Evolutionary conservation across 768 basidiomycete genomes (phyloP), one percentile per base, ranked within the genome.

Genomic region (Termitomyces titanicus): DNA sequence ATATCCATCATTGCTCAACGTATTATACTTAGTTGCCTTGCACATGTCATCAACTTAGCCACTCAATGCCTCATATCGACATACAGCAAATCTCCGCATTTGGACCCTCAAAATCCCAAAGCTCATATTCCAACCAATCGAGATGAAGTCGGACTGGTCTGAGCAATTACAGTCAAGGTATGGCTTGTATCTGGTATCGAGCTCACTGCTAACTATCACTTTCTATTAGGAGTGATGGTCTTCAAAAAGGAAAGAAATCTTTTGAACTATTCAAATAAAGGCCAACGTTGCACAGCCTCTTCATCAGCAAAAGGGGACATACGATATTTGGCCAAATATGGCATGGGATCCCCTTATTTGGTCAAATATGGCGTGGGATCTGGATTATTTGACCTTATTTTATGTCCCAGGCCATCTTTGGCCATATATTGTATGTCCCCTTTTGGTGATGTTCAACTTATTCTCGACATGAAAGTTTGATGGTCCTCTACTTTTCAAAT

Each of bases 31-130:
- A 71, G 71, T 8, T 72, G 58, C 49, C 54, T 65, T 34, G 65
- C 63, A n/a, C 71, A 71, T 54, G 54, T 70, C 22, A 62, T 72
- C 51, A 72, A 73, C 54, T 63, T 73, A n/a, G 65, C 66, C 1
- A 73, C 66, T 3, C 69, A 71, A 47, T 67, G 66, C 1, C 35
- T 70, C 12, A 54, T 72, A 31, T 53, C 22, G 17, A 55, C 61
- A 0, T 61, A 69, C 45, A 69, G 65, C 51, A 66, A 60, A 49
- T 37, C 63, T 3, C 58, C 62, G 34, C 61, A 65, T 54, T 69
- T 53, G 49, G 55, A 67, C 48, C 64, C 68, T 3, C 24, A 59
- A 5, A 27, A 58, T 2, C 61, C 63, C 9, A 63, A 71, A 18
- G 54, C 22, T 15, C 51, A 68, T 53, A 31, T 61, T 2, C 53